Base-by-base conservation (phyloP, 805 yeast genomes). In the Myxozyma kluyveri region DNA sequence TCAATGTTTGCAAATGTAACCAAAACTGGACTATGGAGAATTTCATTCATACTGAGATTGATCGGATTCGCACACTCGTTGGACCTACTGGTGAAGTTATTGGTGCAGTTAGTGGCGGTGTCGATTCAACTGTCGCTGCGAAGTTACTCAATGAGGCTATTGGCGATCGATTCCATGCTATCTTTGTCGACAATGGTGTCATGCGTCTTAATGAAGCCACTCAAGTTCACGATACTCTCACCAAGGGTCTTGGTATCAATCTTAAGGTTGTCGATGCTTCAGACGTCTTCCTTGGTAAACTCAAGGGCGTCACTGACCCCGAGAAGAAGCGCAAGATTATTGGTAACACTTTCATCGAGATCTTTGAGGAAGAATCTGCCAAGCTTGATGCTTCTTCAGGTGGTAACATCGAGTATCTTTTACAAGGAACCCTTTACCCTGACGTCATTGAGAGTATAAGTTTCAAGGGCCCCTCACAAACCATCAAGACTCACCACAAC, bases 41-140 rank as follows among this genome's bases (percentile, higher is more conserved):
- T 78, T 93, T 93, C 73, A 87, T 93, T 67, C 96, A 88, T 65
- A 88, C 96, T 60, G 99, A 93, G 77, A 90, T 93, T 66, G 82
- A 86, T 62, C 84, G 99, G 73, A 93, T 93, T 64, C 81, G 89
- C 72, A 78, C 80, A 48, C 76, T 91, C 61, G 97, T 93, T 62
- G 99, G 99, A 47, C 97, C 96, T 62, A 84, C 89, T 52, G 98
- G 96, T 52, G 98, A 93, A 75, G 99, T 93, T 60, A 93, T 93
- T 67, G 99, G 99, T 74, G 99, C 99, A 50, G 99, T 93, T 61
- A 88, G 96, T 47, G 99, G 99, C 67, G 99, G 99, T 77, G 99
- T 93, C 59, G 99, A 93, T 74, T 93, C 99, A 47, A 93, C 99
- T 44, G 99, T 93, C 56, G 99, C 97, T 61, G 97, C 99, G 61